A percentile compares a stretch with the other conserved stretches of the same genome.
These are phyloP conservation scores for Acorus calamus DNA, from an alignment of 106 monocot genomes.

Conservation along the genomic window DNA sequence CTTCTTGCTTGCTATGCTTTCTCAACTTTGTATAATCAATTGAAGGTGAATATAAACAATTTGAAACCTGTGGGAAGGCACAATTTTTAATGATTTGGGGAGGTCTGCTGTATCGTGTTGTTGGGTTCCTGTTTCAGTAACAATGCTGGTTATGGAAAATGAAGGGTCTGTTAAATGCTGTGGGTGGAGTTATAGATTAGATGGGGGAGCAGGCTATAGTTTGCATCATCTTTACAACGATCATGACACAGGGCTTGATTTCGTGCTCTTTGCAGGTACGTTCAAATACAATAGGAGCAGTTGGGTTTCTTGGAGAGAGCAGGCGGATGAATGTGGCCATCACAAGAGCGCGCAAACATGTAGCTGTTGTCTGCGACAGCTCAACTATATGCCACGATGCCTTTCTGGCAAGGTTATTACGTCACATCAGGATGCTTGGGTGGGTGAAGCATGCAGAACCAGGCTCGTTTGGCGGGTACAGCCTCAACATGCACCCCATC, in stretches of 20 bases:
- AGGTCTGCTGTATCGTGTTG: too few species aligned
- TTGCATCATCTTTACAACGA: too few species aligned
- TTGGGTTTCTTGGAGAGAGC: conserved; percentile 86
- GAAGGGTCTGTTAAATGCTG: too few species aligned
- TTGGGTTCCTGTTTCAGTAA: too few species aligned
- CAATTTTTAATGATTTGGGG: too few species aligned
- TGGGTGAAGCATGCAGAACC: conserved; percentile 71
- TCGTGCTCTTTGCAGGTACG: conserved; percentile 41
- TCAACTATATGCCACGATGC: conserved; percentile 96
- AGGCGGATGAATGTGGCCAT: conserved; percentile 89
- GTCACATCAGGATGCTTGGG: conserved; percentile 64
- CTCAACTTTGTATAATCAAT: too few species aligned
- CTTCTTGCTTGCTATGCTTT: too few species aligned
- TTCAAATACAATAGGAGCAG: conserved; percentile 85
- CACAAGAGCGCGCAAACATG: conserved; percentile 83
- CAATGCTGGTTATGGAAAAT: too few species aligned
- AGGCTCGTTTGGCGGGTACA: conserved; percentile 44
- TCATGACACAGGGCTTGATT: background rate
- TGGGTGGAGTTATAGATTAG: too few species aligned
- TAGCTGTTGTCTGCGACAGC: conserved; percentile 82
- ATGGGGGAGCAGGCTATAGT: too few species aligned
- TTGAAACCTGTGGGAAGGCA: too few species aligned
- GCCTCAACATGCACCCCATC: conserved; percentile 37
- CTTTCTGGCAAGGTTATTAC: conserved; percentile 84
- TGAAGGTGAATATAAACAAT: too few species aligned